Percentiles rank a stretch among this genome's conserved stretches.
phyloP scores from a whole-genome alignment of 441 rosid genomes.

The California macrophylla region DNA sequence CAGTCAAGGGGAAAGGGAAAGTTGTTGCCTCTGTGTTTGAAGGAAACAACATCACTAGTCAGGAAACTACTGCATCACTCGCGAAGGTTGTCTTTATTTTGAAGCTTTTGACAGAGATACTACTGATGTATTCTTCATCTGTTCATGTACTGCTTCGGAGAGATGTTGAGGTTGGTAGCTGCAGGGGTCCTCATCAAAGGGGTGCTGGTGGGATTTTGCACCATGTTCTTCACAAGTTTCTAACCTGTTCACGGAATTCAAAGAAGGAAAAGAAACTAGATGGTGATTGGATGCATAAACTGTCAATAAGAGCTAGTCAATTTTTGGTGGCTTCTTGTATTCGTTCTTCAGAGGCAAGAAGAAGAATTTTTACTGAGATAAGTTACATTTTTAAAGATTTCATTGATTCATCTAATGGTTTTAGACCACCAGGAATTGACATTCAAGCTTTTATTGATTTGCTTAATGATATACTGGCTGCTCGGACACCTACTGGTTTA shows the following conservation, averaged over 20 bases:
- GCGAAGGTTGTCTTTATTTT: slow-evolving; percentile 84
- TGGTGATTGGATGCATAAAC: slow-evolving; percentile 85
- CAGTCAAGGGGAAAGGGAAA: slow-evolving; percentile 79
- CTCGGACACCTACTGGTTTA: slow-evolving; percentile 80
- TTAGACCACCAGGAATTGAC: slow-evolving; percentile 54
- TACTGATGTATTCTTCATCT: slow-evolving; percentile 77
- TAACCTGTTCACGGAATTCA: slow-evolving; percentile 51
- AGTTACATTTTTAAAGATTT: slow-evolving; percentile 58
- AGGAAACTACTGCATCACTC: slow-evolving; percentile 61
- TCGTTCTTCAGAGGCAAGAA: slow-evolving; percentile 87
- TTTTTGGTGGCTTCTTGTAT: slow-evolving; percentile 87
- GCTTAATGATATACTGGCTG: slow-evolving; percentile 79
- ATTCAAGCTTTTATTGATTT: slow-evolving; percentile 67
- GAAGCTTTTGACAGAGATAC: slow-evolving; percentile 84
- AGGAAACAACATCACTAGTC: slow-evolving; percentile 41
- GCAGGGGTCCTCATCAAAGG: slow-evolving; percentile 47
- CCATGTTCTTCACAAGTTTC: slow-evolving; percentile 69
- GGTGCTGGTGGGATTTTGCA: slow-evolving; percentile 66
- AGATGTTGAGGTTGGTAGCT: slow-evolving; percentile 65
- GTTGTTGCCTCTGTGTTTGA: slow-evolving; percentile 57
- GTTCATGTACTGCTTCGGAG: slow-evolving; percentile 72
- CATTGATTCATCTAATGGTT: slow-evolving; percentile 47
- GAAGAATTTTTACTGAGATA: slow-evolving; percentile 72
- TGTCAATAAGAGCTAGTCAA: slow-evolving; percentile 72
- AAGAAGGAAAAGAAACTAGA: slow-evolving; percentile 76